Evolutionary conservation across 2,329 filamentous ascomycete genomes (phyloP).

Genomic region (Botrytis medusae): DNA sequence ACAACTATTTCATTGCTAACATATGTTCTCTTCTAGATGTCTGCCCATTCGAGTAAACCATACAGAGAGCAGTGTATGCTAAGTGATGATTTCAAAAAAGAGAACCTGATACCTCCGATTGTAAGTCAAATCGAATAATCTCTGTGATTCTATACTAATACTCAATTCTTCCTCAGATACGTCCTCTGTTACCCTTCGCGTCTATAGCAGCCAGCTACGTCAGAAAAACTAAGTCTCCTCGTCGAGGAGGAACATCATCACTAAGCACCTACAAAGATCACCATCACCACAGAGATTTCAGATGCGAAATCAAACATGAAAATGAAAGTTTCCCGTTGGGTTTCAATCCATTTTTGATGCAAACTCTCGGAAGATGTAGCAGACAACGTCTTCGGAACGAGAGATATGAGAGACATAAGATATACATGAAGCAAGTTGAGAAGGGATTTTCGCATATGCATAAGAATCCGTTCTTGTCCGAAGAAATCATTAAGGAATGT

Average conservation of each 20-base stretch:
- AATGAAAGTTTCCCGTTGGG: background rate
- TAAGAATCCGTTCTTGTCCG: background rate
- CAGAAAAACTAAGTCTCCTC: too few relatives aligned
- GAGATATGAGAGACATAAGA: background rate
- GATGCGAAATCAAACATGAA: background rate
- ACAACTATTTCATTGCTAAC: fast-evolving
- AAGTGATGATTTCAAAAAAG: background rate
- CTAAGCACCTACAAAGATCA: background rate
- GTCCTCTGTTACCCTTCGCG: background rate
- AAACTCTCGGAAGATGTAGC: background rate
- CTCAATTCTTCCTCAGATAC: background rate
- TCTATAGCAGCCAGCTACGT: background rate
- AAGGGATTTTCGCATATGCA: background rate
- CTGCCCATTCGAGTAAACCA: background rate
- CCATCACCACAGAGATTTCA: background rate
- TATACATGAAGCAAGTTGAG: too few relatives aligned
- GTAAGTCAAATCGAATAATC: background rate
- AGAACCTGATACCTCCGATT: background rate
- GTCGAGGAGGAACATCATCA: background rate
- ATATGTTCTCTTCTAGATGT: background rate
- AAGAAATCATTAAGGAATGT: background rate
- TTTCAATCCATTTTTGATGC: background rate
- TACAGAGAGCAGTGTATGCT: background rate
- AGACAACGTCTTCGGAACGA: background rate
- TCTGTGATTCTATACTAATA: background rate